phyloP scores from a whole-genome alignment of 2,329 filamentous ascomycete species.

The Fusarium veterinarium region DNA sequence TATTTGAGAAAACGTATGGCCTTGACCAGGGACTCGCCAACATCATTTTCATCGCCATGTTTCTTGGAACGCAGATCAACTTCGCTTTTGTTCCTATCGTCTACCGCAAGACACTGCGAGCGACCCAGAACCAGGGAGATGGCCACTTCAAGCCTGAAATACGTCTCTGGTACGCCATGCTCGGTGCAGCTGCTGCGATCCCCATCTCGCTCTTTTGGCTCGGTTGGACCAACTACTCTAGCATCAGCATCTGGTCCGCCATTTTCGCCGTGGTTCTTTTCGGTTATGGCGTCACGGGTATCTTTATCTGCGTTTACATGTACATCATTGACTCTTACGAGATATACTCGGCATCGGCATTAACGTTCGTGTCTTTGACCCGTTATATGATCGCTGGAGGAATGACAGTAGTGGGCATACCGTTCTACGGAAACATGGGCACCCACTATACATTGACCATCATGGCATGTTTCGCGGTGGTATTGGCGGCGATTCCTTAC shows the following conservation, averaged over 20 bases:
- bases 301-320: constrained; percentile 50
- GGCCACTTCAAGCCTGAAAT: constrained; percentile 51
- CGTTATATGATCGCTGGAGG: constrained; percentile 49
- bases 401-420: constrained; percentile 50
- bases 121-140: background rate
- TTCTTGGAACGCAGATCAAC: constrained; percentile 53
- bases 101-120: constrained; percentile 48
- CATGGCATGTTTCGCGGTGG: constrained; percentile 45
- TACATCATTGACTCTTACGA: constrained; percentile 53
- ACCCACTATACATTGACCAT: constrained; percentile 50
- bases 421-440: constrained; percentile 50
- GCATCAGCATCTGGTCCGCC: constrained; percentile 58
- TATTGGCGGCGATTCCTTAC: constrained; percentile 48
- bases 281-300: constrained; percentile 54
- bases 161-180: constrained; percentile 56
- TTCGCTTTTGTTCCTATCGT: constrained; percentile 50
- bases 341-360: constrained; percentile 49
- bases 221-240: constrained; percentile 58
- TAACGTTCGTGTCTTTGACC: constrained; percentile 47
- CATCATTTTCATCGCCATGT: constrained; percentile 58
- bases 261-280: constrained; percentile 57
- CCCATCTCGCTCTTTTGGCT: constrained; percentile 63
- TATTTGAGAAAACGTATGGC: constrained; percentile 58
- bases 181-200: constrained; percentile 55
- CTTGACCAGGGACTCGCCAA: constrained; percentile 56